These are phyloP conservation scores for Eustoma russellianum DNA, from an alignment of 257 asterid species.

Conservation along the genomic window DNA sequence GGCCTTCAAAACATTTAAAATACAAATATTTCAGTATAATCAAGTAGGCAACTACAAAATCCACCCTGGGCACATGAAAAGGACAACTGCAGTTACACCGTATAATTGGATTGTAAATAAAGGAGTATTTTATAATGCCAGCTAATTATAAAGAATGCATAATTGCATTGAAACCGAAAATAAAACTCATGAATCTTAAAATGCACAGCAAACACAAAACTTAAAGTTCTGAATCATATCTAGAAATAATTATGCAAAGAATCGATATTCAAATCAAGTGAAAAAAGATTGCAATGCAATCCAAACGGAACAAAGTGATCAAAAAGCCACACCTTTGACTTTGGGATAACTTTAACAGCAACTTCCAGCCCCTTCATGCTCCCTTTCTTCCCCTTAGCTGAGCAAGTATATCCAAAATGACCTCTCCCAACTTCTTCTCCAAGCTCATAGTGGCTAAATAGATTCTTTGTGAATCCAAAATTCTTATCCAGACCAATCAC, in stretches of 20 bases:
- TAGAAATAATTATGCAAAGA: background rate
- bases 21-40: no score
- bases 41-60: no score
- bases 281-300: background rate
- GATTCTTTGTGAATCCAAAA: constrained; percentile 72
- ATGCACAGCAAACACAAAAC: background rate
- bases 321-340: constrained; percentile 52
- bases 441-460: constrained; percentile 48
- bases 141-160: no score
- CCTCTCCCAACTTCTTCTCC: constrained; percentile 92
- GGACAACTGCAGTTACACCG: no score
- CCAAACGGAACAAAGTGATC: background rate
- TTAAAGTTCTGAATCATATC: no score
- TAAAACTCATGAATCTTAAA: background rate
- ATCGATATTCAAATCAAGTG: background rate
- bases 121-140: no score
- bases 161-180: no score
- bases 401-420: constrained; percentile 88
- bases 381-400: constrained; percentile 74
- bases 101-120: no score
- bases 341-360: constrained; percentile 85
- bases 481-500: constrained; percentile 71
- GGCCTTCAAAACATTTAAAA: no score
- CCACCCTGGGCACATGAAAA: no score
- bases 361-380: constrained; percentile 82